phyloP scores from a whole-genome alignment of 495 filamentous ascomycete species.

The Aspergillus heteromorphus region DNA sequence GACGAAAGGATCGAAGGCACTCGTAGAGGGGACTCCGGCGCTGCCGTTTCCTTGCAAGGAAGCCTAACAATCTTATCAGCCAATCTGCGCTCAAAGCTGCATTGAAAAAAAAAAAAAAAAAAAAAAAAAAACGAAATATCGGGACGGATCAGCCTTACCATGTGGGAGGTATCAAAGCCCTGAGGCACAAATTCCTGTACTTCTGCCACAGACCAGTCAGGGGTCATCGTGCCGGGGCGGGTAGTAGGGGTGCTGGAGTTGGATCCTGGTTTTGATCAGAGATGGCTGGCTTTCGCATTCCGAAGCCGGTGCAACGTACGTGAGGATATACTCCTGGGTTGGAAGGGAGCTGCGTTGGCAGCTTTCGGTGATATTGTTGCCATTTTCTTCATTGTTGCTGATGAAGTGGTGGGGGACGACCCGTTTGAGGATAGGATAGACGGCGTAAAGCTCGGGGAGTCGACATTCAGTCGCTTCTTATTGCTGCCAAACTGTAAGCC shows the following conservation, averaged over 20 bases:
- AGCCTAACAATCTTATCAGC: slow-evolving; percentile 15
- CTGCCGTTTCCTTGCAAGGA: slow-evolving; percentile 41
- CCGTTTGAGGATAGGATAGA: slow-evolving; percentile 49
- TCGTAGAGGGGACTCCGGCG: slow-evolving; percentile 25
- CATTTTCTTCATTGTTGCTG: slow-evolving; percentile 49
- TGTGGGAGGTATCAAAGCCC: slow-evolving; percentile 58
- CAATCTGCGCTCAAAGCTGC: background rate
- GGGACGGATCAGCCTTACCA: slow-evolving; percentile 42
- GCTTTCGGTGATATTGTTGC: slow-evolving; percentile 77
- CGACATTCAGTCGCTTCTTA: slow-evolving; percentile 87
- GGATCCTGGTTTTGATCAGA: slow-evolving; percentile 36
- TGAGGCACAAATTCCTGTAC: slow-evolving; percentile 77
- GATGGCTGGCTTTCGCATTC: background rate
- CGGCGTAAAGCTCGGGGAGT: slow-evolving; percentile 93
- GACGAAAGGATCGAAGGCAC: slow-evolving; percentile 56
- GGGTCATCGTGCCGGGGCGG: slow-evolving; percentile 43
- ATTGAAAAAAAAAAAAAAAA: background rate
- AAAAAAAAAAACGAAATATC: background rate
- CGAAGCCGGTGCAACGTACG: slow-evolving; percentile 26
- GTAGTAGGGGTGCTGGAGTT: slow-evolving; percentile 44
- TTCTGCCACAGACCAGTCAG: slow-evolving; percentile 56
- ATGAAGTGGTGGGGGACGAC: slow-evolving; percentile 28
- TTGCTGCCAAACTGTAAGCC: slow-evolving; percentile 30
- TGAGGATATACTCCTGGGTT: slow-evolving; percentile 52
- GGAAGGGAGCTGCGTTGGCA: slow-evolving; percentile 87